phyloP scores from a whole-genome alignment of 179 eudicot species.

The Carnegiea gigantea region DNA sequence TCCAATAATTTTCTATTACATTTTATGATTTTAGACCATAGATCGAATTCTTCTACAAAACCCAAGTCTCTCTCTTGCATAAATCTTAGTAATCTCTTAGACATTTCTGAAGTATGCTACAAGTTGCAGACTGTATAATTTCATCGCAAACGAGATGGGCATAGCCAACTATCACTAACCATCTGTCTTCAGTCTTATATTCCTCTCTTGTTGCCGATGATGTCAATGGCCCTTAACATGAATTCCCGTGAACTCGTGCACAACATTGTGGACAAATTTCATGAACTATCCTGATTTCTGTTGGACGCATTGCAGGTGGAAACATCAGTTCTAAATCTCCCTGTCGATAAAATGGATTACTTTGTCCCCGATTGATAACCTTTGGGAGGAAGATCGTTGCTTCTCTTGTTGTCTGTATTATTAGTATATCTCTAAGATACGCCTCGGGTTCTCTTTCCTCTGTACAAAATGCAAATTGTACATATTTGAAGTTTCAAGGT shows the following conservation, averaged over 20 bases:
- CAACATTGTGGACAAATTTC: neutral
- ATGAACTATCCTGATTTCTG: neutral
- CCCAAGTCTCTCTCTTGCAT: neutral
- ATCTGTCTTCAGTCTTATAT: neutral
- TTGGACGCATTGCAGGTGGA: slow-evolving; percentile 52
- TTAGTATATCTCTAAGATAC: neutral
- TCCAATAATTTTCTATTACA: neutral
- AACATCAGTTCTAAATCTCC: slow-evolving; percentile 71
- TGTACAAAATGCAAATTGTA: slow-evolving; percentile 2
- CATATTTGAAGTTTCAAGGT: neutral
- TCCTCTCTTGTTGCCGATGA: neutral
- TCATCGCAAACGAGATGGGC: neutral
- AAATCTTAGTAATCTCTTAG: neutral
- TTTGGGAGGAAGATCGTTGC: neutral
- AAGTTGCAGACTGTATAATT: neutral
- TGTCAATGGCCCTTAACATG: neutral
- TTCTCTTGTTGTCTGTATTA: neutral
- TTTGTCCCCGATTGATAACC: slow-evolving; percentile 69
- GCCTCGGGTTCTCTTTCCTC: neutral
- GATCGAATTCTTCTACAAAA: neutral
- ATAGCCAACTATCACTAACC: neutral
- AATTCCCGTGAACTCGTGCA: neutral
- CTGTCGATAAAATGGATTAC: slow-evolving; percentile 91
- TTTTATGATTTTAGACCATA: neutral
- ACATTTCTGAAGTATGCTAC: neutral